Base-by-base conservation (phyloP, 1,139 yeast species). In the Scheffersomyces titani region DNA sequence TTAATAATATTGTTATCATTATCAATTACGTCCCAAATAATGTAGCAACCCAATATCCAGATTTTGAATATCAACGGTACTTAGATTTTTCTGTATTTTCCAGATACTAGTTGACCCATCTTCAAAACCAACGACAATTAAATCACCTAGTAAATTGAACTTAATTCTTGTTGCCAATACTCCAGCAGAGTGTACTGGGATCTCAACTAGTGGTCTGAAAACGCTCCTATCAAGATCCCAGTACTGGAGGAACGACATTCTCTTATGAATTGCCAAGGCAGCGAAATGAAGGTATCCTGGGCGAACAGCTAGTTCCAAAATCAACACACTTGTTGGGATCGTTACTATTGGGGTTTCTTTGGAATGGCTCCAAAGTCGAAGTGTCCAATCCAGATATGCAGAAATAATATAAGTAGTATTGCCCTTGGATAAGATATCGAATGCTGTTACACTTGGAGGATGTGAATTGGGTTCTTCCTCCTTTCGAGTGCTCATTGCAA, bases 151-250 rank as follows among this genome's bases (percentile, higher is more conserved):
- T 1, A 45, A 54, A 45, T 63, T 66, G 54, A 76, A 77, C 6
- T 54, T 49, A 0, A 69, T 64, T 11, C 65, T 58, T 3, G 69
- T 65, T 11, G 69, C 65, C 16, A 57, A 52, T 2, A 57, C 49
- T 7, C 46, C 47, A 6, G 56, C 56, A 5, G 56, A 24, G 3
- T 51, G 49, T 18, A 70, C 55, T 1, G 68, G 63, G 6, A 71
- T 61, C 1, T 73, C 62, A 9, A 70, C 61, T 1, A 80, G 57
- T 2, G 88, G 84, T 11, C 70, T 68, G 56, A 80, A 80, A 2
- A 75, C 54, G 57, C 72, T 76, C 16, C 61, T 65, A 6, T 69
- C 65, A 47, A 87, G 67, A 64, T 87, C 86, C 89, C 89, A 87
- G 21, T 84, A 69, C 56, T 84, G 84, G n/a, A 86, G 63, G 16